Evolutionary conservation across 2,329 filamentous ascomycete species (phyloP), one percentile per base, ranked within the genome.

Genomic region (Aureobasidium sp.): DNA sequence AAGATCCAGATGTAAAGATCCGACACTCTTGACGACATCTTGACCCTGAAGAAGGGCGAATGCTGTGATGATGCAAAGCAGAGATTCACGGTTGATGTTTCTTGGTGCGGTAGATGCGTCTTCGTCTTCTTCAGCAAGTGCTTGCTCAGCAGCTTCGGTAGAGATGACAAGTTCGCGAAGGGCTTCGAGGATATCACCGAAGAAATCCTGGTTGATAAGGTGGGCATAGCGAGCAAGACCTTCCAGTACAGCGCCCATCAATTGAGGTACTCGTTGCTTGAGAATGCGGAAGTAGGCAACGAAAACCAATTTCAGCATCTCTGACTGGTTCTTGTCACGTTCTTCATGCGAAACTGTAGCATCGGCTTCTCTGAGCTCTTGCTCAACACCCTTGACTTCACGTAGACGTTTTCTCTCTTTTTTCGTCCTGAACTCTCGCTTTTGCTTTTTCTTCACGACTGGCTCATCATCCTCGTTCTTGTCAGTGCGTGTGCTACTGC

Each of bases 191-290:
- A 99, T 81, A 71, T 99, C 94, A 32, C 93, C 94, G 69, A 99
- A 99, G 79, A 99, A 97, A 72, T 99, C 91, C 71, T 99, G 91
- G 77, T 99, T 99, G 81, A 99, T 99, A 63, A 99, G 82, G 72
- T 97, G 94, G 3, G 92, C 87, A 72, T 96, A 99, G 71, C 91
- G 91, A 55, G 93, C 92, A 27, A 99, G 79, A 32, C 94, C 94
- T 77, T 97, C 94, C 5, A 99, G 82, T 0, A 97, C 92, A 14
- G 93, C 92, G n/a, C 94, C 94, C 90, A 97, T 97, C 21, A 99
- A 83, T 66, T 88, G 85, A 14, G 90, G 87, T 29, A 85, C 82
- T 30, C 91, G 85, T 59, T 86, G 81, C 77, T 97, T 97, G 47
- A 99, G 79, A 60, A 97, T 93, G 58, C 92, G 88, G 75, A 99